phyloP scores from a whole-genome alignment of 176 grass and related monocot species.

The barley (Hordeum vulgare) region DNA sequence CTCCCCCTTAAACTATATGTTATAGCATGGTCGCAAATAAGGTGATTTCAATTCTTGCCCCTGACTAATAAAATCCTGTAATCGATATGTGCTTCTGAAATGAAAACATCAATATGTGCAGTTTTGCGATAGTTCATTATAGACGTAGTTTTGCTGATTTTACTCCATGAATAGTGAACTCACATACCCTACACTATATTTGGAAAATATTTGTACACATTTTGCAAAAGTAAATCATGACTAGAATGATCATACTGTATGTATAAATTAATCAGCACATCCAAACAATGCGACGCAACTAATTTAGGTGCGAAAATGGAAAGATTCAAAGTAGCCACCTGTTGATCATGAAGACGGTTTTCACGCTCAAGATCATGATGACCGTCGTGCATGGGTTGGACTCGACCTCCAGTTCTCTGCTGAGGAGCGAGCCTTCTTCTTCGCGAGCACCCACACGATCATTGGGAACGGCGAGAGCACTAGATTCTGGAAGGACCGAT shows the following conservation, averaged over 20 bases:
- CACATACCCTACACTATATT: background rate
- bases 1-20: background rate
- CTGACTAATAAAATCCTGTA: background rate
- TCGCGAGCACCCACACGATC: no score
- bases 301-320: background rate
- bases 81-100: background rate
- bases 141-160: background rate
- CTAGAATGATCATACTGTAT: background rate
- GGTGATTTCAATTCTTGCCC: background rate
- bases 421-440: no score
- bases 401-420: no score
- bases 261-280: background rate
- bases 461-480: no score
- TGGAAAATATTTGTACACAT: background rate
- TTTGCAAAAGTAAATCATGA: conserved; percentile 1
- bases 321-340: conserved; percentile 40
- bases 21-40: background rate
- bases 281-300: background rate
- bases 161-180: background rate
- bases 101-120: background rate
- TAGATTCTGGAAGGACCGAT: no score
- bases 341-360: conserved; percentile 91
- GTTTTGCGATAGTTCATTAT: background rate
- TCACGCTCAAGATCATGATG: conserved; percentile 93
- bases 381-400: no score